Conservation (phyloP, 441 rosid genomes). For the Metrosideros polymorpha region DNA sequence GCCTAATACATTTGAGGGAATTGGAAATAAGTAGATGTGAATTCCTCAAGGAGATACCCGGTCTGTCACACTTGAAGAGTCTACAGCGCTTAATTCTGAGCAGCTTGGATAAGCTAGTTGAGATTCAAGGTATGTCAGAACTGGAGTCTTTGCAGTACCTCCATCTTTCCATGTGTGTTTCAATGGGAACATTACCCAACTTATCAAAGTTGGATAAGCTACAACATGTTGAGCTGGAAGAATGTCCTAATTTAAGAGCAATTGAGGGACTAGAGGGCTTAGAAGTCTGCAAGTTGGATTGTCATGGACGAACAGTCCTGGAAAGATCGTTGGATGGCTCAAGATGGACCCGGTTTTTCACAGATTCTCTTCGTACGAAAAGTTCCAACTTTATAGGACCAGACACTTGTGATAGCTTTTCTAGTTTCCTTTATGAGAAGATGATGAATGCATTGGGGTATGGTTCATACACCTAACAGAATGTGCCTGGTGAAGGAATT, state of each 20-base stretch:
- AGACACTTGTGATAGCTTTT: neutral
- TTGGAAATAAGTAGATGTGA: too few relatives aligned
- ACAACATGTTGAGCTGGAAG: neutral
- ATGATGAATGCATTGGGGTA: too few relatives aligned
- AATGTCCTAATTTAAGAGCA: neutral
- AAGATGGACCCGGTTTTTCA: neutral
- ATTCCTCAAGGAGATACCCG: neutral
- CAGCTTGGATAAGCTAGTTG: neutral
- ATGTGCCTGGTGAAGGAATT: neutral
- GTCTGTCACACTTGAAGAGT: neutral
- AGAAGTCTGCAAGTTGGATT: neutral
- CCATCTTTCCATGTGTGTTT: neutral
- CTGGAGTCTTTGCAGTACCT: neutral
- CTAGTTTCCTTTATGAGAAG: rapidly evolving
- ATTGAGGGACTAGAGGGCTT: neutral
- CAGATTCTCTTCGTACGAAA: neutral
- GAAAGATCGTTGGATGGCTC: neutral
- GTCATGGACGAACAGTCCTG: neutral
- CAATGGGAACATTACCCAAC: neutral
- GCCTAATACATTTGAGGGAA: neutral
- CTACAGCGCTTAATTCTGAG: too few relatives aligned
- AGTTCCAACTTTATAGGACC: neutral
- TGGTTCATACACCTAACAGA: too few relatives aligned
- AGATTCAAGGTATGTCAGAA: neutral
- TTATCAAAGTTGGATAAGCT: neutral